Evolutionary conservation across 2,329 filamentous ascomycete genomes (phyloP).

Genomic region (Alternaria gansuensis): DNA sequence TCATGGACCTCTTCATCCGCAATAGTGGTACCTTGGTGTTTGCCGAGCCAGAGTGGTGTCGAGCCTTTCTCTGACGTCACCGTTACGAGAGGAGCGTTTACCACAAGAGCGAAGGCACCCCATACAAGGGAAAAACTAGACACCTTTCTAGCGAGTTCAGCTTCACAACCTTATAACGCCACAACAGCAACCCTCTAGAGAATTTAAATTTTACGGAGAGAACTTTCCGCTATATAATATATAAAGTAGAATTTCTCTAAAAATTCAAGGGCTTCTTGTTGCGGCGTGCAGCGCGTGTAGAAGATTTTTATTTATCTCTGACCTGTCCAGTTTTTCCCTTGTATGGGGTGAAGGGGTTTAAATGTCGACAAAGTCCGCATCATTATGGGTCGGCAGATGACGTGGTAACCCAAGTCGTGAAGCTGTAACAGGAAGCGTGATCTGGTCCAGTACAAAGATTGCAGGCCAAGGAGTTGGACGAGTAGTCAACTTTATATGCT

Average conservation of each 20-base stretch:
- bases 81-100: conserved; percentile 60
- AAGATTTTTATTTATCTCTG: too few species aligned
- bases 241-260: too few species aligned
- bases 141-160: too few species aligned
- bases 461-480: neutral
- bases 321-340: too few species aligned
- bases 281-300: too few species aligned
- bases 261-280: too few species aligned
- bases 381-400: conserved; percentile 38
- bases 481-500: conserved; percentile 14
- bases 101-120: conserved; percentile 54
- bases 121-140: too few species aligned
- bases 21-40: conserved; percentile 53
- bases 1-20: conserved; percentile 55
- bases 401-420: conserved; percentile 1
- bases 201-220: too few species aligned
- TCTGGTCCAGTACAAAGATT: neutral
- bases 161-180: too few species aligned
- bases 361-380: conserved; percentile 48
- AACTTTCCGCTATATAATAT: too few species aligned
- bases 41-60: conserved; percentile 63
- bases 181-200: too few species aligned
- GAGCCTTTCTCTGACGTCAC: conserved; percentile 58
- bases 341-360: conserved; percentile 36
- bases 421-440: neutral